Evolutionary conservation across 2,329 filamentous ascomycete genomes (phyloP), one percentile per base, ranked within the genome.

Genomic region (Fusarium sp.): DNA sequence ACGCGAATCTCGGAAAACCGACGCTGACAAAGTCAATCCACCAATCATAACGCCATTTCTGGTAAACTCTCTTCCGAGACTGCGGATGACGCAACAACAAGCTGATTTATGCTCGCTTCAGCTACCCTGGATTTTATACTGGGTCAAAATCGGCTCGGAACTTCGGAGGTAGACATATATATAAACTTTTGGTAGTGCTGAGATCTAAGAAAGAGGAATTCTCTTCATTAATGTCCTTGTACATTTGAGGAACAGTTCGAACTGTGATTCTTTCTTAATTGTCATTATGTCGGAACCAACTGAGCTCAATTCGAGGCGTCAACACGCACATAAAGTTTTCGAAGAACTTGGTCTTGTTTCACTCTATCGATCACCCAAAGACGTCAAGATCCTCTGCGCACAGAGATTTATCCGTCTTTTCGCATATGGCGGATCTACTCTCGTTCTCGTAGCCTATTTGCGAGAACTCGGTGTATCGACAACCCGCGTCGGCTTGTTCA

Each of bases 361-460:
- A 14, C 69, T 80, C 2, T 77, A 76, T n/a, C 48, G 44, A 36
- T 78, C 72, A 4, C 28, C 67, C 14, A 50, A 24, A 20, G 74
- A 78, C 22, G 63, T 78, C 68, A 89, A 90, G 74, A 81, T 92
- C 6, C 86, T 92, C 26, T 89, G 87, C 69, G 68, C 86, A 10
- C 88, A 89, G 74, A 88, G 90, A 34, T 90, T 90, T 78, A 84
- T 91, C 10, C 88, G 91, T 6, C 85, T 92, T 57, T 89, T 90
- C 69, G 91, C 89, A 11, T 92, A 92, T 76, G 90, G 90, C 59
- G 83, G 84, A 11, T 88, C 87, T 12, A 89, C 87, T 0, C 84
- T 91, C 8, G 85, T 91, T 62, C 84, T 91, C 10, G 89, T 89
- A 17, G 82, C 87, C 28, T 91, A 88, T 70, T 84, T 92, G 13